A percentile compares a stretch with the other conserved stretches of the same genome.
phyloP scores from a whole-genome alignment of 306 rosid species.

The Glycine latifolia region DNA sequence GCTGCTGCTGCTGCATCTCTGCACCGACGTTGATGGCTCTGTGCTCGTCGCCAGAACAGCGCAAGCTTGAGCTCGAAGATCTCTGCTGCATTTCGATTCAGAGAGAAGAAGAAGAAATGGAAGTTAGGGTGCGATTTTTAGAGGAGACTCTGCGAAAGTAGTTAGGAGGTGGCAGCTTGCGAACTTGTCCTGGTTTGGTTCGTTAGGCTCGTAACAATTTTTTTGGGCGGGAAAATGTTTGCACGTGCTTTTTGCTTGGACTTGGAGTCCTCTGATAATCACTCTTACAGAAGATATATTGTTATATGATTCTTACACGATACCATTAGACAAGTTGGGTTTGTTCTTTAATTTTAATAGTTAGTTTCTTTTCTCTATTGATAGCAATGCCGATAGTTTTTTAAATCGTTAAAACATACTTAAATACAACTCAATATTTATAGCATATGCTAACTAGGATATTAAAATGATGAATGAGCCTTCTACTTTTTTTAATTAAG shows the following conservation, averaged over 20 bases:
- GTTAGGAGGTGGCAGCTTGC: not conserved
- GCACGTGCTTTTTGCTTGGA: slow-evolving; percentile 29
- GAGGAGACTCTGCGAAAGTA: not conserved
- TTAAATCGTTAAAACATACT: not conserved
- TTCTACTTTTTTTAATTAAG: not conserved
- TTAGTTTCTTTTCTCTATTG: not conserved
- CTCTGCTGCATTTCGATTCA: slow-evolving; percentile 57
- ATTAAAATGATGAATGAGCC: not conserved
- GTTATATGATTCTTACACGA: too few relatives aligned
- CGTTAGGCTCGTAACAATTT: slow-evolving; percentile 41
- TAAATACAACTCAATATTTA: too few relatives aligned
- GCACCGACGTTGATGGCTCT: slow-evolving; percentile 34
- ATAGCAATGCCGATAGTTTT: not conserved
- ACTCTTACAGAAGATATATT: not conserved
- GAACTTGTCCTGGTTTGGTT: slow-evolving; percentile 28
- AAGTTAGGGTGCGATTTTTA: not conserved
- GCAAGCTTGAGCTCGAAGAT: slow-evolving; percentile 49
- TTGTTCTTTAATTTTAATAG: not conserved
- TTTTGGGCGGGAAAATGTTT: slow-evolving; percentile 50
- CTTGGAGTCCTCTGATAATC: not conserved
- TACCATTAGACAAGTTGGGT: not conserved
- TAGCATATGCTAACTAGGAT: too few relatives aligned
- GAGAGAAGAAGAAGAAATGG: not conserved
- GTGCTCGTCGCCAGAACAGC: slow-evolving; percentile 46
- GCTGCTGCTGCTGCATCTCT: slow-evolving; percentile 38